phyloP scores from a whole-genome alignment of 768 basidiomycete genomes.

The Candolleomyces eurysporus region DNA sequence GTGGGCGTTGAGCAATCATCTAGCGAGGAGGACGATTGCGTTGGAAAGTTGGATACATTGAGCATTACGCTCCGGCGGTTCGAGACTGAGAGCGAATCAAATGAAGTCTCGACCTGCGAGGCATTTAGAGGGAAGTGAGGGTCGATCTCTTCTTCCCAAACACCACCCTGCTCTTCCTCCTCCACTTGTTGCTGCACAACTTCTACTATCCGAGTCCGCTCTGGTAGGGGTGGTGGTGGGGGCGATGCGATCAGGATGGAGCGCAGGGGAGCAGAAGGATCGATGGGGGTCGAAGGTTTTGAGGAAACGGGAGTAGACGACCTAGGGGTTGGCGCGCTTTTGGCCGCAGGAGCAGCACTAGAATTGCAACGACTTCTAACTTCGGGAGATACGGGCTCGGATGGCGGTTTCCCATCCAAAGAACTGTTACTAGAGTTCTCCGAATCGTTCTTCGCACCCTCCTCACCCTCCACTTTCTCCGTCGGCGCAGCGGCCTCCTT shows the following conservation, averaged over 20 bases:
- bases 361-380: too few relatives aligned
- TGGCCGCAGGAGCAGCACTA: too few relatives aligned
- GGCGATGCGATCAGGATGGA: not conserved
- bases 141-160: constrained; percentile 1
- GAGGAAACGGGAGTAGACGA: not conserved
- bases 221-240: not conserved
- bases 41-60: too few relatives aligned
- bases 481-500: constrained; percentile 2
- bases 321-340: not conserved
- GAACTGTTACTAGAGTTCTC: constrained; percentile 15
- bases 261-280: not conserved
- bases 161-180: not conserved
- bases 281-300: not conserved
- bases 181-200: not conserved
- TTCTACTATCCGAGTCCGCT: not conserved
- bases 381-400: too few relatives aligned
- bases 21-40: too few relatives aligned
- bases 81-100: not conserved
- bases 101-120: not conserved
- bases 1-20: too few relatives aligned
- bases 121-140: not conserved
- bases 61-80: too few relatives aligned
- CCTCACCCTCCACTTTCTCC: constrained; percentile 11
- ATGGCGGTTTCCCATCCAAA: not conserved
- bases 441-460: constrained; percentile 15